Conservation (phyloP, 1,284 basidiomycete genomes). For the Ganoderma multipileum region DNA sequence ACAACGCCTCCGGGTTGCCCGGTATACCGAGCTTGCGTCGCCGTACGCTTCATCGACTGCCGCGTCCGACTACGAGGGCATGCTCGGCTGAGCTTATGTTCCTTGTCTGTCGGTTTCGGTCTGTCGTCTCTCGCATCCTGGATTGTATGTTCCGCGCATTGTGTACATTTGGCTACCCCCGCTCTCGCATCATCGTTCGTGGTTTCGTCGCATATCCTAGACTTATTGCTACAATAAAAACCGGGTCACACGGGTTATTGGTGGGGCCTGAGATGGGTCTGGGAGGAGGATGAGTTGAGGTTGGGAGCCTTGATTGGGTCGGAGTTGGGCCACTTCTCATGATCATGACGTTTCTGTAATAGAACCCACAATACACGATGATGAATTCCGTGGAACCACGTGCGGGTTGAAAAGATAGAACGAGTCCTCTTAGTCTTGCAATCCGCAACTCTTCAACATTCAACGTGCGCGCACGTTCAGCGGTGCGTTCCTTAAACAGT, state of each 20-base stretch:
- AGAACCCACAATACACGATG: conserved; percentile 20
- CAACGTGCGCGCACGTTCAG: too few relatives aligned
- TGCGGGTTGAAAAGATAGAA: neutral
- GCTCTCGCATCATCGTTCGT: conserved; percentile 20
- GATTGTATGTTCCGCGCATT: conserved; percentile 28
- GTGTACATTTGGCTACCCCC: conserved; percentile 26
- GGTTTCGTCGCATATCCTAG: conserved; percentile 26
- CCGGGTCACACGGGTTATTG: neutral
- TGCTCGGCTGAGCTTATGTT: conserved; percentile 38
- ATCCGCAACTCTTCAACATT: too few relatives aligned
- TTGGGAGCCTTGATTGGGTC: neutral
- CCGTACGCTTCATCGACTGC: conserved; percentile 50
- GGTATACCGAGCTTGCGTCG: conserved; percentile 66
- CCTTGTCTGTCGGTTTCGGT: neutral
- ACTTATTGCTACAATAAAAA: conserved; percentile 21
- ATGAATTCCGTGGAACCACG: neutral
- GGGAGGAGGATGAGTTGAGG: neutral
- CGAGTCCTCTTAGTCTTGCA: neutral
- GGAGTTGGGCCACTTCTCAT: conserved; percentile 13
- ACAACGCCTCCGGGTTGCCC: conserved; percentile 72
- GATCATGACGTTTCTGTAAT: conserved; percentile 27
- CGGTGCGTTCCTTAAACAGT: too few relatives aligned
- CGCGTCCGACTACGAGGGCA: conserved; percentile 46
- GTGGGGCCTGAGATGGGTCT: neutral
- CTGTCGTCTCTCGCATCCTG: conserved; percentile 1